A percentile compares a stretch with the other conserved stretches of the same genome.
phyloP scores from a whole-genome alignment of 2,329 filamentous ascomycete genomes.

The Botrytis hyacinthi region DNA sequence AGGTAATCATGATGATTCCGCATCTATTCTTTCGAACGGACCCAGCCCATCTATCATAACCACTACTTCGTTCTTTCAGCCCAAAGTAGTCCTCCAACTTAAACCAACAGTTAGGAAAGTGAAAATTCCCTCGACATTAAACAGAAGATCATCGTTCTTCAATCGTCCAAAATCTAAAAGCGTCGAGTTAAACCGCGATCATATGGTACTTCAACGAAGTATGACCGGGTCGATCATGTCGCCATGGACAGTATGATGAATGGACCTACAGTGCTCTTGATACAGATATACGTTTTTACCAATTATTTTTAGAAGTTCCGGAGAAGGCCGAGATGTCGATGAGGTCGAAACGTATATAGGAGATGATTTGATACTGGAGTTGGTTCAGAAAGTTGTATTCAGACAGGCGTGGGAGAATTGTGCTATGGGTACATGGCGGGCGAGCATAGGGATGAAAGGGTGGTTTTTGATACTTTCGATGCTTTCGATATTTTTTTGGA shows the following conservation, averaged over 20 bases:
- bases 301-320: neutral
- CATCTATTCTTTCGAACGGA: neutral
- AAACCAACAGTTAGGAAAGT: neutral
- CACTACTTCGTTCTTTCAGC: neutral
- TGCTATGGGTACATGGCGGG: too few species aligned
- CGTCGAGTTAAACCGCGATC: neutral
- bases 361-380: neutral
- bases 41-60: neutral
- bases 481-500: neutral
- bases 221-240: neutral
- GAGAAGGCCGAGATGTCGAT: neutral
- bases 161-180: neutral
- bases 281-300: neutral
- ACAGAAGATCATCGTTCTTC: neutral
- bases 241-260: neutral
- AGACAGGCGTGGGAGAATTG: neutral
- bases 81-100: neutral
- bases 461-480: neutral
- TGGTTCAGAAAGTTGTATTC: neutral
- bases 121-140: neutral
- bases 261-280: neutral
- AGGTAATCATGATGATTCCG: too few species aligned
- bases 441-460: too few species aligned
- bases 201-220: neutral
- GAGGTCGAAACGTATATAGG: neutral